Evolutionary conservation across 352 stramenopile species (phyloP), one percentile per base, ranked within the genome.

Genomic region (Globisporangium splendens): DNA sequence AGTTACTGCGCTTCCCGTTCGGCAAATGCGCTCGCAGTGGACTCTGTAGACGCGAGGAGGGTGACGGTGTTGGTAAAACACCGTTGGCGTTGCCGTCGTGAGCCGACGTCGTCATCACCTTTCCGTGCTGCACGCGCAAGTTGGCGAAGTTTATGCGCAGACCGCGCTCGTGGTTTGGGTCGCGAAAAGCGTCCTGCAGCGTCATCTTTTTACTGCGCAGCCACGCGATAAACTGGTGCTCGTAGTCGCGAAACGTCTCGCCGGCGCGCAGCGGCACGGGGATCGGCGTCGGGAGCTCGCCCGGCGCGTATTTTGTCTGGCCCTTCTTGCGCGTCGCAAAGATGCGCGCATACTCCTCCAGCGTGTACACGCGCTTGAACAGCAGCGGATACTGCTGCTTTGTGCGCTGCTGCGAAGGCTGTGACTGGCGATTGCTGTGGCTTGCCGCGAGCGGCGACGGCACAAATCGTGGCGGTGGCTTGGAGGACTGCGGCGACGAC

Each of bases 71-170:
- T 35, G 5, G 28, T 35, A 35, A 6, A 35, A 10, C 28, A 11
- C 28, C 28, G 7, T 44, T n/a, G 39, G 13, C 13, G 17, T 12
- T n/a, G 39, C 17, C 39, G 17, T 8, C 39, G 2, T n/a, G 39
- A 1, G 44, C 20, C n/a, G 31, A 15, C 17, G 46, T 24, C 11
- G 18, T 24, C 46, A 46, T 49, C 8, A 12, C 17, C 31, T 54
- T 44, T 8, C 17, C 44, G 17, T 39, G 28, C 12, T 28, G 28
- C 10, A 47, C 51, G 20, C 61, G 54, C 18, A 50, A 42, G 14
- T 61, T 55, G 5, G 59, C 59, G 59, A 65, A 70, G 21, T 38
- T 46, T 18, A 65, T 64, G 21, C 64, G 65, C 2, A 52, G n/a
- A 1, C 15, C 50, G n/a, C 65, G 61, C 31, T 72, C 65, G 14